A percentile compares a stretch with the other conserved stretches of the same genome.
Conservation (phyloP, 345 rosid genomes). For the Anastatica hierochuntica region DNA sequence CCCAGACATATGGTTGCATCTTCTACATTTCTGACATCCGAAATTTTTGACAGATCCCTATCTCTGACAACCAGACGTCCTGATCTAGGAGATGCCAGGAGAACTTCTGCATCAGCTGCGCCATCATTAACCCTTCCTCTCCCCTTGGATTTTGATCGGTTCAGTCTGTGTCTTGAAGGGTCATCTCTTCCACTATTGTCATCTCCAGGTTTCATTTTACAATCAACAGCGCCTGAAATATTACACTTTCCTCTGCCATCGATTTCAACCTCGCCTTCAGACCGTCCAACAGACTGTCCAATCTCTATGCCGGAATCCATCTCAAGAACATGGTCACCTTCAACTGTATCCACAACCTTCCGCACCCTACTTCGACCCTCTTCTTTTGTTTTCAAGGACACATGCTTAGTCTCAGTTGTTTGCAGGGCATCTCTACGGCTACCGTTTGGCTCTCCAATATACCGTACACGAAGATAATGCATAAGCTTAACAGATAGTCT, state of each 20-base stretch:
- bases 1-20: conserved; percentile 41
- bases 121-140: conserved; percentile 67
- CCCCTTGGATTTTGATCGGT: conserved; percentile 52
- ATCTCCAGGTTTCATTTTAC: conserved; percentile 51
- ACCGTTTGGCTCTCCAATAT: conserved; percentile 60
- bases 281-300: conserved; percentile 37
- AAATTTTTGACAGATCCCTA: conserved; percentile 34
- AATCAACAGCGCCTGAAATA: conserved; percentile 30
- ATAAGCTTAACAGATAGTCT: conserved; percentile 88
- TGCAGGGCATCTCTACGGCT: conserved; percentile 59
- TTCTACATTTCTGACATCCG: conserved; percentile 41
- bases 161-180: conserved; percentile 47
- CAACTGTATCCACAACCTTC: conserved; percentile 49
- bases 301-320: conserved; percentile 27
- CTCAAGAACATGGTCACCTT: conserved; percentile 39
- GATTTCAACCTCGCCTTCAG: conserved; percentile 34
- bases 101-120: conserved; percentile 42
- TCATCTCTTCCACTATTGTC: conserved; percentile 79
- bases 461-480: conserved; percentile 85
- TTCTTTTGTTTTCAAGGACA: conserved; percentile 54
- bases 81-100: conserved; percentile 53
- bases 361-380: conserved; percentile 66
- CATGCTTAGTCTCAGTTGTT: conserved; percentile 42
- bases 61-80: conserved; percentile 55
- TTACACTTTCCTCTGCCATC: conserved; percentile 46